A percentile compares a stretch with the other conserved stretches of the same genome.
These are phyloP conservation scores for Pythium phragmiticola DNA, from an alignment of 352 stramenopile species.

Conservation along the genomic window DNA sequence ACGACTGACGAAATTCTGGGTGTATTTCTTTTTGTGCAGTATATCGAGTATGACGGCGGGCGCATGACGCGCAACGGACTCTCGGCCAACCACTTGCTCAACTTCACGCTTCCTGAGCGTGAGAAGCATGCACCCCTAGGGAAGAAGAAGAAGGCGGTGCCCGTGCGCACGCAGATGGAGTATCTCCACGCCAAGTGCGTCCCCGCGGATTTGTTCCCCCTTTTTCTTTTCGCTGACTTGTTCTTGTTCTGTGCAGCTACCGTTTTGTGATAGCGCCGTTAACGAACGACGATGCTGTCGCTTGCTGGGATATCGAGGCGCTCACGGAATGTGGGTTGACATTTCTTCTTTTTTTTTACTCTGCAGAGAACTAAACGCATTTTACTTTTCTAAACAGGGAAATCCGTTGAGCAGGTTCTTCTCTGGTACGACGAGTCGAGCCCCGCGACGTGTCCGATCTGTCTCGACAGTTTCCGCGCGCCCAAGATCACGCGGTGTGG, in stretches of 20 bases:
- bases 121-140: constrained; percentile 45
- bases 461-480: constrained; percentile 69
- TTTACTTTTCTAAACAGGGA: constrained; percentile 43
- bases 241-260: constrained; percentile 39
- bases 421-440: constrained; percentile 66
- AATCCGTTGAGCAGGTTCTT: constrained; percentile 80
- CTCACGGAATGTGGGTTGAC: constrained; percentile 70
- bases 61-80: constrained; percentile 64
- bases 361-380: not conserved
- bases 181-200: constrained; percentile 83
- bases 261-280: constrained; percentile 78
- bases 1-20: not conserved
- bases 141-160: constrained; percentile 51
- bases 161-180: constrained; percentile 72
- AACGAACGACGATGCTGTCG: constrained; percentile 37
- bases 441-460: constrained; percentile 65
- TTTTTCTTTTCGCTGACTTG: not conserved
- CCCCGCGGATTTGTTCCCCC: not conserved
- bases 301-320: constrained; percentile 72
- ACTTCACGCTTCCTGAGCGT: constrained; percentile 77
- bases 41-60: constrained; percentile 35
- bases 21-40: constrained; percentile 6
- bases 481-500: constrained; percentile 88
- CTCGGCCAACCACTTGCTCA: constrained; percentile 82
- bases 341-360: not conserved